phyloP scores from a whole-genome alignment of 1,139 yeast genomes.

The Yamadazyma mexicana region DNA sequence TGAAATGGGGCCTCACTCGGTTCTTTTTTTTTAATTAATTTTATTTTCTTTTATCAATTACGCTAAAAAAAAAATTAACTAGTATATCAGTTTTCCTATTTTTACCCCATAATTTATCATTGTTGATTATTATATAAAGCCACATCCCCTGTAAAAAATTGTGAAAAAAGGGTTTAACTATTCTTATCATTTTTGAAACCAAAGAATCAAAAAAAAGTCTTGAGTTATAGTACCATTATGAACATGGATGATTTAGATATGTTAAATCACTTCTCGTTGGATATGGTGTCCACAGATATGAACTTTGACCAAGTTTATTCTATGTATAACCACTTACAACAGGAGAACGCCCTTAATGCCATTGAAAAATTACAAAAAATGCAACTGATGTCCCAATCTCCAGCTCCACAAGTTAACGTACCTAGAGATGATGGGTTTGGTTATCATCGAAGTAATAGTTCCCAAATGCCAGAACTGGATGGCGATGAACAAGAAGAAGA shows the following conservation, averaged over 20 bases:
- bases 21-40: neutral
- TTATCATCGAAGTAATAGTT: slow-evolving; percentile 6
- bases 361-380: slow-evolving; percentile 42
- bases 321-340: slow-evolving; percentile 43
- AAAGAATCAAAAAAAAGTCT: too few relatives aligned
- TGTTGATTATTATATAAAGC: neutral
- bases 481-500: slow-evolving; percentile 14
- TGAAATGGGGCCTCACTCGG: neutral
- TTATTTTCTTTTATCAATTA: neutral
- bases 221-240: neutral
- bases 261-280: slow-evolving; percentile 24
- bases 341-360: slow-evolving; percentile 35
- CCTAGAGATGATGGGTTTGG: slow-evolving; percentile 7
- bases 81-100: neutral
- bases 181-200: too few relatives aligned
- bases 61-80: neutral
- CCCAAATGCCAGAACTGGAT: slow-evolving; percentile 22
- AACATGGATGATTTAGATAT: slow-evolving; percentile 13
- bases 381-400: slow-evolving; percentile 19
- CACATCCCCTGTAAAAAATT: neutral
- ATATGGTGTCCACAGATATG: slow-evolving; percentile 42
- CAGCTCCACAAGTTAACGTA: neutral
- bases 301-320: slow-evolving; percentile 49
- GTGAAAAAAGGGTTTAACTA: too few relatives aligned
- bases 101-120: slow-evolving; percentile 2